Conservation (phyloP, 805 yeast genomes). For the Saccharomycopsis olivae region DNA sequence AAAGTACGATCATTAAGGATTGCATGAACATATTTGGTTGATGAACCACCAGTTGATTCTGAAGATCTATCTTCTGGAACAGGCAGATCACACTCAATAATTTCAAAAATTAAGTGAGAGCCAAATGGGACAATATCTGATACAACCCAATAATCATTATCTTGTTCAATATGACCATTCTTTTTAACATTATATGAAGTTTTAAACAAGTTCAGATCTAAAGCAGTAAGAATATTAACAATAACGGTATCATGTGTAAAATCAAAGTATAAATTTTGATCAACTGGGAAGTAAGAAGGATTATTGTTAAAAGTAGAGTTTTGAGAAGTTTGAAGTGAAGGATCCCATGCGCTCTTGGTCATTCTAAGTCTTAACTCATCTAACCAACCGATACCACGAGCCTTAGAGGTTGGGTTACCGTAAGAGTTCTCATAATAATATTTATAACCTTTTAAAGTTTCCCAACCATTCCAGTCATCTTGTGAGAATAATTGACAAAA, state of each 20-base stretch:
- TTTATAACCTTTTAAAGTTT: conserved; percentile 48
- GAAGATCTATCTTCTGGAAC: conserved; percentile 15
- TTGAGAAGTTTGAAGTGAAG: conserved; percentile 36
- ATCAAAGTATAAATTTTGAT: conserved; percentile 49
- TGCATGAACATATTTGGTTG: conserved; percentile 17
- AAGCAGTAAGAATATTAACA: conserved; percentile 48
- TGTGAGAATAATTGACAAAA: conserved; percentile 60
- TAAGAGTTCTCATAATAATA: conserved; percentile 55
- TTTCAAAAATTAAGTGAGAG: conserved; percentile 17
- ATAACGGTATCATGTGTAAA: conserved; percentile 71
- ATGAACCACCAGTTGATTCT: background rate
- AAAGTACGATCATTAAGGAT: conserved; percentile 18
- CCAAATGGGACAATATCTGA: conserved; percentile 18
- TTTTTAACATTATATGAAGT: background rate
- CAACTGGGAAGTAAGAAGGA: conserved; percentile 28
- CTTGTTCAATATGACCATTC: conserved; percentile 9
- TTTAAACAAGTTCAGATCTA: conserved; percentile 36
- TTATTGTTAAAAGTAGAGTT: conserved; percentile 30
- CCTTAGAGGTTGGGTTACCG: conserved; percentile 46
- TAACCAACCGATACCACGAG: conserved; percentile 52
- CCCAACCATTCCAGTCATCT: conserved; percentile 53
- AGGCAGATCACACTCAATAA: conserved; percentile 17
- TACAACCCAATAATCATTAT: conserved; percentile 7
- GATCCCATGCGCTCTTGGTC: conserved; percentile 32
- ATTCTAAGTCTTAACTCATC: conserved; percentile 31